Evolutionary conservation across 495 filamentous ascomycete genomes (phyloP), one percentile per base, ranked within the genome.

Genomic region (Bombardia bombarda): DNA sequence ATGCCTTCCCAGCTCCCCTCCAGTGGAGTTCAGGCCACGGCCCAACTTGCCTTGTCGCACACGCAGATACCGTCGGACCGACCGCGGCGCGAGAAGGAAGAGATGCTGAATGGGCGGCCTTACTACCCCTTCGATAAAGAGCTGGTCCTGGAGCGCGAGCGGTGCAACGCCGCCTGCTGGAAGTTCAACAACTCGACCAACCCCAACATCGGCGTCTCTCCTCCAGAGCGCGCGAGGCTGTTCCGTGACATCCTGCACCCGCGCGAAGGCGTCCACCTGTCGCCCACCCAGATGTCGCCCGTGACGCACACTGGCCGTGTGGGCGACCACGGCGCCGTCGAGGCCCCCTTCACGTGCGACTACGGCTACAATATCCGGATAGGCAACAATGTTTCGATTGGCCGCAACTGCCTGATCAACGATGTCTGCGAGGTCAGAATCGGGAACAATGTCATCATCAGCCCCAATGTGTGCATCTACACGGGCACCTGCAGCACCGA

Each of bases 301-400:
- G 52, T 74, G 47, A 54, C 70, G 33, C 52, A 69, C 46, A 51
- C 69, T 4, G 84, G 84, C n/a, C 73, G 74, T 24, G 80, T 94
- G 16, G 87, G 87, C 17, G 74, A 82, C 31, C 78, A 85, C 38
- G 83, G 85, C 7, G 73, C 80, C 30, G 86, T 98, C 31, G 88
- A 96, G 46, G 80, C 86, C 2, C 90, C 92, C 10, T 97, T 98
- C 59, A 82, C 72, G 26, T 97, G 92, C 61, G 88, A 95, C 54
- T 98, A 96, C 55, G 92, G 92, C 2, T 95, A 95, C 56, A 96
- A 98, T 53, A 84, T 97, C 50, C 74, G 75, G 28, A 82, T 98
- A 47, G 92, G 86, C 18, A 84, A 90, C 52, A 81, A 92, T 54
- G 87, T 92, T 6, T 76, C 82, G 48, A 89, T 98, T 45, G 86